A percentile compares a stretch with the other conserved stretches of the same genome.
Evolutionary conservation across 768 basidiomycete species (phyloP).

Genomic region (Leccinum rimulosum): DNA sequence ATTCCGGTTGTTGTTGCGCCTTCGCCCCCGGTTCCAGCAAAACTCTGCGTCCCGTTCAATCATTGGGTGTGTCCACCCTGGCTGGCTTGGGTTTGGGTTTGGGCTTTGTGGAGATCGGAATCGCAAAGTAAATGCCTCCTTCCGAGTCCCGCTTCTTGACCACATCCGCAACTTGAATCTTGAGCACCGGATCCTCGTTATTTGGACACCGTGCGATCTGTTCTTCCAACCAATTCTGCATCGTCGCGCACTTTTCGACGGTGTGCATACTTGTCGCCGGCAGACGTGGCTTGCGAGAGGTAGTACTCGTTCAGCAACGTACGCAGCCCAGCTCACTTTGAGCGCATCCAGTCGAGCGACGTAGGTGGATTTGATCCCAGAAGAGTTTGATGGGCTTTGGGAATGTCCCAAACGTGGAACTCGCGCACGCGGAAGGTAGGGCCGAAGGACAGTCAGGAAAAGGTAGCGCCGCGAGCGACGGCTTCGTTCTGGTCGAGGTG

Average conservation of each 20-base stretch:
- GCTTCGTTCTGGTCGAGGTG: conserved; percentile 97
- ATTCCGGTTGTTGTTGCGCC: conserved; percentile 11
- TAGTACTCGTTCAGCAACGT: conserved; percentile 82
- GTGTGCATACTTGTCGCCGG: conserved; percentile 85
- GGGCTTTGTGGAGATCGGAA: conserved; percentile 78
- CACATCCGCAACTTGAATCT: conserved; percentile 61
- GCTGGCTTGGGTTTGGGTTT: conserved; percentile 90
- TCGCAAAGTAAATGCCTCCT: conserved; percentile 86
- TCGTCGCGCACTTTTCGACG: conserved; percentile 84
- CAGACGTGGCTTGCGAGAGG: conserved; percentile 75
- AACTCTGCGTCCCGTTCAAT: conserved; percentile 55
- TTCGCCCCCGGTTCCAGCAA: conserved; percentile 45
- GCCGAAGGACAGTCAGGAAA: conserved; percentile 94
- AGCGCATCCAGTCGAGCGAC: conserved; percentile 66
- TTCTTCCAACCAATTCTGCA: conserved; percentile 79
- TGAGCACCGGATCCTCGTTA: conserved; percentile 84
- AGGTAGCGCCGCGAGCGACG: conserved; percentile 91
- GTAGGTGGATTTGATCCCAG: conserved; percentile 12
- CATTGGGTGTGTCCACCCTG: conserved; percentile 55
- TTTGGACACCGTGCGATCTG: conserved; percentile 79
- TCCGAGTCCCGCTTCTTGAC: conserved; percentile 67
- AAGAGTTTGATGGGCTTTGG: too few relatives aligned
- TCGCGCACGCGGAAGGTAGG: conserved; percentile 98
- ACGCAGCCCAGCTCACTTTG: conserved; percentile 74
- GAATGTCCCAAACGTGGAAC: conserved; percentile 46